phyloP scores from a whole-genome alignment of 441 rosid genomes.

The Geranium incanum region DNA sequence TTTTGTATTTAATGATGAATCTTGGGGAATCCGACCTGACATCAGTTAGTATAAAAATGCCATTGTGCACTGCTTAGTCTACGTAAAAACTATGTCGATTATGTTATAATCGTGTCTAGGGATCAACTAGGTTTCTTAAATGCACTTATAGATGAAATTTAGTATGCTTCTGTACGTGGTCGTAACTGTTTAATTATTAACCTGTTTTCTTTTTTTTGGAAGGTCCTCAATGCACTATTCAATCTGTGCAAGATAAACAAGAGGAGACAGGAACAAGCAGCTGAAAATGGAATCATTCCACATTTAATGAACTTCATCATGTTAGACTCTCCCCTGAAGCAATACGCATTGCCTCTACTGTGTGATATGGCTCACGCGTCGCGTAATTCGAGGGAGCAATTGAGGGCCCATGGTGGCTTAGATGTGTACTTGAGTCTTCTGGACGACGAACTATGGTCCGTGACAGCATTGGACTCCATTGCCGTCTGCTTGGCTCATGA shows the following conservation, averaged over 20 bases:
- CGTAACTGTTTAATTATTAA: too few relatives aligned
- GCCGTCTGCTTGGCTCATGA: slow-evolving; percentile 98
- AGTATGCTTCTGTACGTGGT: not conserved
- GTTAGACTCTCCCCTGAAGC: slow-evolving; percentile 55
- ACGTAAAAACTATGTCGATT: too few relatives aligned
- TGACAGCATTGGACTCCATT: slow-evolving; percentile 86
- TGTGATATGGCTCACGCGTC: slow-evolving; percentile 99
- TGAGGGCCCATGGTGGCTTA: slow-evolving; percentile 91
- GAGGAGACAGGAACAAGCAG: slow-evolving; percentile 99
- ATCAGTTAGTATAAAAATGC: too few relatives aligned
- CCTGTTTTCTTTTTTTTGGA: not conserved
- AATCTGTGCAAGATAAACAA: slow-evolving; percentile 97
- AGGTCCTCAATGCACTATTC: slow-evolving; percentile 88
- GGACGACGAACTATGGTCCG: slow-evolving; percentile 80
- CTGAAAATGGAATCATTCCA: slow-evolving; percentile 96
- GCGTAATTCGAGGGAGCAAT: slow-evolving; percentile 93
- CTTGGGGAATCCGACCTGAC: too few relatives aligned
- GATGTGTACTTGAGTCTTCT: slow-evolving; percentile 91
- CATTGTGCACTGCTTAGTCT: too few relatives aligned
- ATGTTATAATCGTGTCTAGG: too few relatives aligned
- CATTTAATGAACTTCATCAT: slow-evolving; percentile 79
- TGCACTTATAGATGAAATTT: not conserved
- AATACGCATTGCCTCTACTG: slow-evolving; percentile 71
- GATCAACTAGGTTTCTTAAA: too few relatives aligned
- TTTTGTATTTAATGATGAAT: too few relatives aligned